Percentiles rank a stretch among this genome's conserved stretches.
These are phyloP conservation scores for Backusella liffmaniae DNA, from an alignment of 192 early-diverging fungal genomes.

Conservation along the genomic window DNA sequence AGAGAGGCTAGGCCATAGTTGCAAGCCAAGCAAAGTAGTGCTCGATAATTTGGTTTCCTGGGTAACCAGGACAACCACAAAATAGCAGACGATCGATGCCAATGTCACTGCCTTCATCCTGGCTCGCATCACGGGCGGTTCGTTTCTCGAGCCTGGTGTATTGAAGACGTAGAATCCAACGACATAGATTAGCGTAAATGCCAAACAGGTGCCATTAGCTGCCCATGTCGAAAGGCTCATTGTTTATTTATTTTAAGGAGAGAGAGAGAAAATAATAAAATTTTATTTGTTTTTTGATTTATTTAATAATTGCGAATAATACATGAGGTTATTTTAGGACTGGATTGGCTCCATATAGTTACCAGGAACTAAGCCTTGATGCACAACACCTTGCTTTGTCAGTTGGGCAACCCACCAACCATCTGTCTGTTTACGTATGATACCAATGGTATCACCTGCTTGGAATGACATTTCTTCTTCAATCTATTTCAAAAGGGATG, in stretches of 20 bases:
- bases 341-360: conserved; percentile 29
- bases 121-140: conserved; percentile 53
- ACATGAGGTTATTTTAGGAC: not conserved
- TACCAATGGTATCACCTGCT: conserved; percentile 44
- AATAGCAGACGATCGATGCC: conserved; percentile 35
- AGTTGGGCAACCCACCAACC: conserved; percentile 61
- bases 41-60: not conserved
- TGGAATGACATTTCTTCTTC: conserved; percentile 52
- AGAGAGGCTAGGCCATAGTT: not conserved
- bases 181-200: conserved; percentile 52
- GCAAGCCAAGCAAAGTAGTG: conserved; percentile 9
- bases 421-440: conserved; percentile 45
- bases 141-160: conserved; percentile 34
- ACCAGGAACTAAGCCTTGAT: conserved; percentile 31
- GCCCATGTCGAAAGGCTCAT: conserved; percentile 19
- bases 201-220: conserved; percentile 44
- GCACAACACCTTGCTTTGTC: conserved; percentile 11
- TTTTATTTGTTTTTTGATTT: not conserved
- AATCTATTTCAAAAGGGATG: conserved; percentile 23
- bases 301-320: not conserved
- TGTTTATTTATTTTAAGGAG: not conserved
- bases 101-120: conserved; percentile 48
- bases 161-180: conserved; percentile 54
- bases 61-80: conserved; percentile 32
- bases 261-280: not conserved